Conservation (phyloP, 495 filamentous ascomycete species). For the Hypoxylon subgilvum region DNA sequence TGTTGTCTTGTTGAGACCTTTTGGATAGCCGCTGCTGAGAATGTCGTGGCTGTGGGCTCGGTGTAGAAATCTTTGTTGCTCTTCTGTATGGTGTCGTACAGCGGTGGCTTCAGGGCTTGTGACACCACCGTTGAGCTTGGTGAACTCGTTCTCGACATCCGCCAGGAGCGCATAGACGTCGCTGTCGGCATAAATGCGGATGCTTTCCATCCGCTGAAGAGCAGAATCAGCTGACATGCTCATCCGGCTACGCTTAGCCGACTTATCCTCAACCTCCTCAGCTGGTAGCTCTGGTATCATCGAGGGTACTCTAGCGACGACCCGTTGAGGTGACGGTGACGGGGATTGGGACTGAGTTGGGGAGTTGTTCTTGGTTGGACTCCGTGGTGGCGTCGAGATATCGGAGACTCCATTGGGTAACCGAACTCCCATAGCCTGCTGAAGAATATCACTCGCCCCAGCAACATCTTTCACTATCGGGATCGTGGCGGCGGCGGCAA, state of each 20-base stretch:
- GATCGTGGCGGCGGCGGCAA: slow-evolving; percentile 65
- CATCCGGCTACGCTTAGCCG: slow-evolving; percentile 27
- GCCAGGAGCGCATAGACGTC: slow-evolving; percentile 67
- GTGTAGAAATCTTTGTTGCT: slow-evolving; percentile 41
- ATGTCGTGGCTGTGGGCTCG: slow-evolving; percentile 51
- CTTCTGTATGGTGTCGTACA: slow-evolving; percentile 20
- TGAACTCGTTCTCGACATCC: slow-evolving; percentile 67
- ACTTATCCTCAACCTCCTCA: slow-evolving; percentile 45
- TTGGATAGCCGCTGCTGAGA: slow-evolving; percentile 40
- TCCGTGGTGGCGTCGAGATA: slow-evolving; percentile 56
- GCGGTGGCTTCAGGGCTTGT: slow-evolving; percentile 14
- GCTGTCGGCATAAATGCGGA: slow-evolving; percentile 69
- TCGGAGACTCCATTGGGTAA: slow-evolving; percentile 47
- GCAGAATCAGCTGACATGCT: slow-evolving; percentile 34
- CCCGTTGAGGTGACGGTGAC: slow-evolving; percentile 50
- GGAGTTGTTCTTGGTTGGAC: slow-evolving; percentile 48
- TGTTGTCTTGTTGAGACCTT: slow-evolving; percentile 23
- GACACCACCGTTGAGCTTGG: slow-evolving; percentile 51
- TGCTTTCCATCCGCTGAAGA: slow-evolving; percentile 61
- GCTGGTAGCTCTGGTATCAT: slow-evolving; percentile 54
- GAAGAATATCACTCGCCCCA: slow-evolving; percentile 48
- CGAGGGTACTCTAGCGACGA: slow-evolving; percentile 56
- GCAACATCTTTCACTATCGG: slow-evolving; percentile 40
- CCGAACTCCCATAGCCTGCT: slow-evolving; percentile 48
- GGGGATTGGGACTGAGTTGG: slow-evolving; percentile 42